Evolutionary conservation across 768 basidiomycete genomes (phyloP).

Genomic region (Neoboletus brunneissimus): DNA sequence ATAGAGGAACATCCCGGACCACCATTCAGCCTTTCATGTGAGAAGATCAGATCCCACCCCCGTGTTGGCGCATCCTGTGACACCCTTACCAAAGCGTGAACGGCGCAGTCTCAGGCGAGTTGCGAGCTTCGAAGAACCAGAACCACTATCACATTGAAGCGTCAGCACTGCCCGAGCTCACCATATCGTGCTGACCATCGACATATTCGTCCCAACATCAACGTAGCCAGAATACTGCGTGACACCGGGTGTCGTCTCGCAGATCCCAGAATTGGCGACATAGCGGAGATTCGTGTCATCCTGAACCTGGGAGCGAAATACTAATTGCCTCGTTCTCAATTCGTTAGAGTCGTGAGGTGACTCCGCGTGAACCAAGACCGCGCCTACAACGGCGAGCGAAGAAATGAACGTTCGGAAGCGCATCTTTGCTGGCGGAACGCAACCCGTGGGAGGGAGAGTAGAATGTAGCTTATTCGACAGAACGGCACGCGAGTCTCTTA

Average conservation of each 20-base stretch:
- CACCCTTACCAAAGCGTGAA: conserved; percentile 57
- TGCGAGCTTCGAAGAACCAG: conserved; percentile 69
- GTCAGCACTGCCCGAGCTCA: conserved; percentile 1
- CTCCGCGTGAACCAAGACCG: neutral
- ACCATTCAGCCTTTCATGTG: conserved; percentile 46
- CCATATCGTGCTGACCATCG: conserved; percentile 41
- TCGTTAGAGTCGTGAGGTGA: too few species aligned
- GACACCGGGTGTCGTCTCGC: conserved; percentile 63
- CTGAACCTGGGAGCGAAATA: conserved; percentile 19
- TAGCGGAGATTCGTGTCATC: conserved; percentile 40
- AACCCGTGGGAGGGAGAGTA: neutral
- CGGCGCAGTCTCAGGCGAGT: conserved; percentile 57
- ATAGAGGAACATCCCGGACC: conserved; percentile 63
- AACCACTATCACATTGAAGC: conserved; percentile 49
- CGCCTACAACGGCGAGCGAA: neutral
- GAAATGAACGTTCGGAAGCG: neutral
- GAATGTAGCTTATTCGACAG: neutral
- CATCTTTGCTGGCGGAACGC: conserved; percentile 14
- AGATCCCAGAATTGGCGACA: conserved; percentile 57
- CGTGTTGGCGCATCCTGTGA: neutral
- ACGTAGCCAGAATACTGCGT: conserved; percentile 61
- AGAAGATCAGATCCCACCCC: neutral
- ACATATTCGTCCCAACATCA: conserved; percentile 55
- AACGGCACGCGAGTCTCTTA: neutral
- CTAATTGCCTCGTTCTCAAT: neutral